Base-by-base conservation (phyloP, 768 basidiomycete species). In the Hortiboletus flavorubellus region DNA sequence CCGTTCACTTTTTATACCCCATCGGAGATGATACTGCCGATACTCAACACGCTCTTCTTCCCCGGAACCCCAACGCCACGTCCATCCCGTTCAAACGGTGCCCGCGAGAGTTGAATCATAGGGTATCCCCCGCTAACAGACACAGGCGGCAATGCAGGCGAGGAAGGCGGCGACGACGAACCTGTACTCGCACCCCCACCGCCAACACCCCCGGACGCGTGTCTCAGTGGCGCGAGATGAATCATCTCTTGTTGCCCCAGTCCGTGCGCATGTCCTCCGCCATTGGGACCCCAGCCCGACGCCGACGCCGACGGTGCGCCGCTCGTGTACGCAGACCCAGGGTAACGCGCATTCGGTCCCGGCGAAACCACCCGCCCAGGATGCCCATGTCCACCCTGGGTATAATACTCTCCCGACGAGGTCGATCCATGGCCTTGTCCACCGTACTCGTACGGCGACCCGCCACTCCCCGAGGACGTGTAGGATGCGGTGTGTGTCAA, bases 1-100 rank as follows among this genome's bases (percentile, higher is more conserved):
- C 9, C 8, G 4, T 39, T 18, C 30, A 10, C 37, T 11, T 21
- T 26, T 55, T 44, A 68, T 48, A 44, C 68, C 2, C 68, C 63
- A 1, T 83, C 83, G 38, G 83, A 85, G 52, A 87, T 86, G 53
- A 87, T 87, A 62, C 82, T 86, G 51, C 83, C 84, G 58, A 87
- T 87, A 61, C 84, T 86, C 72, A 87, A 64, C 51, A 78, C 80
- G 60, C 85, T 87, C 72, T 83, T 87, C 77, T 85, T 87, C 16
- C 37, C 37, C 15, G 26, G 26, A 26, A 26, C 26, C 26, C 26
- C 26, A 26, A 26, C 33, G 10, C 31, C 31, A 14, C 61, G 62
- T 23, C 59, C 62, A 10, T 70, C 68, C 33, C 68, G 64, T 42
- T 72, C 71, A 30, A 70, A 71, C 9, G 67, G 71, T 10, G 69